Percentiles rank a stretch among this genome's conserved stretches.
Conservation (phyloP, 75 land plant species). For the Pseudotsuga menziesii region DNA sequence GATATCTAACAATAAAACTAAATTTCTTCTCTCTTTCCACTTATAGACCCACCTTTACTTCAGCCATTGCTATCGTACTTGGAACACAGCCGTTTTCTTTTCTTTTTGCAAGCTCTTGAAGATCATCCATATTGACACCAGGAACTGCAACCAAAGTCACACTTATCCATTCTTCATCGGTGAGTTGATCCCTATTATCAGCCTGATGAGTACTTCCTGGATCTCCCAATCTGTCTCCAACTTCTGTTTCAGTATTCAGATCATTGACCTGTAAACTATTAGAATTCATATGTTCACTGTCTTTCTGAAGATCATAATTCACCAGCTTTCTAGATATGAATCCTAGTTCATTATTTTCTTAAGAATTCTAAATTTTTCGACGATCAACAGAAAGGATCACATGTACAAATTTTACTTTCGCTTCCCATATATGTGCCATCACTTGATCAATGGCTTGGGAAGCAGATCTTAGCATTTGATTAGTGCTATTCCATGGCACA, state of each 20-base stretch:
- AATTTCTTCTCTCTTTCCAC: too few species aligned
- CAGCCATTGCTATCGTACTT: conserved; percentile 94
- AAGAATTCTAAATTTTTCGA: background rate
- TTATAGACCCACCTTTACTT: too few species aligned
- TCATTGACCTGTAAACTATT: too few species aligned
- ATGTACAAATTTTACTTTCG: conserved; percentile 90
- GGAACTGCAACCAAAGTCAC: conserved; percentile 81
- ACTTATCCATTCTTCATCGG: conserved; percentile 59
- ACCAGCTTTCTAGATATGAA: background rate
- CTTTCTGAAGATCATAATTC: too few species aligned
- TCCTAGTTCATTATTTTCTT: background rate
- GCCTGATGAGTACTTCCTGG: conserved; percentile 10
- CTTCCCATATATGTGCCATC: conserved; percentile 87
- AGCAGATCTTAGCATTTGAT: conserved; percentile 77
- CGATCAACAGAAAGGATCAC: conserved; percentile 53
- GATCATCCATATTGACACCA: conserved; percentile 88
- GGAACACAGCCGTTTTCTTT: conserved; percentile 96
- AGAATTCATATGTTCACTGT: too few species aligned
- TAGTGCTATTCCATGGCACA: conserved; percentile 44
- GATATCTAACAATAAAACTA: too few species aligned
- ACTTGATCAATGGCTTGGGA: conserved; percentile 97
- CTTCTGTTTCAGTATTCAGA: too few species aligned
- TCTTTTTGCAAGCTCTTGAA: conserved; percentile 59
- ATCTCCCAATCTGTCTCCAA: background rate
- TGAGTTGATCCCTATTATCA: background rate